phyloP scores from a whole-genome alignment of 495 filamentous ascomycete species.

The Penicillium crystallinum region DNA sequence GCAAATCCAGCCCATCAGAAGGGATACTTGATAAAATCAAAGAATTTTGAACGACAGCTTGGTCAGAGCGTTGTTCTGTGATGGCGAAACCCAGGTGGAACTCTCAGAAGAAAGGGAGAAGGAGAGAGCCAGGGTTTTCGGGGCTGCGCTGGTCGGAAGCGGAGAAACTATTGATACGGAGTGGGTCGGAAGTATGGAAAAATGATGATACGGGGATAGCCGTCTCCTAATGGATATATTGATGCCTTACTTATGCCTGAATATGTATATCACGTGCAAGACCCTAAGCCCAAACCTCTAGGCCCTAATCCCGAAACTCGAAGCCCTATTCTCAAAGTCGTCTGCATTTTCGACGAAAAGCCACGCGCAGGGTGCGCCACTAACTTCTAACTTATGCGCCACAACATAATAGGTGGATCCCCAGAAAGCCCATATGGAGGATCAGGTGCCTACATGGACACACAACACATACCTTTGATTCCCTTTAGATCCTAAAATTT shows the following conservation, averaged over 20 bases:
- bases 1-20: neutral
- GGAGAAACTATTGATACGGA: too few relatives aligned
- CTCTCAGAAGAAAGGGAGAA: neutral
- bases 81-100: neutral
- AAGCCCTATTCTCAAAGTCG: neutral
- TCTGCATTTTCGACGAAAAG: too few relatives aligned
- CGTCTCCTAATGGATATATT: neutral
- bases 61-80: neutral
- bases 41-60: neutral
- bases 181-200: neutral
- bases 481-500: too few relatives aligned
- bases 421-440: too few relatives aligned
- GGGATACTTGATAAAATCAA: too few relatives aligned
- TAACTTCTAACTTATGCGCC: too few relatives aligned
- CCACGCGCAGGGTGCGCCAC: too few relatives aligned
- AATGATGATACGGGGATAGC: neutral
- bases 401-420: too few relatives aligned
- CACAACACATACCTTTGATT: too few relatives aligned
- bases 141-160: neutral
- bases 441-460: too few relatives aligned
- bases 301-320: neutral
- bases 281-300: neutral
- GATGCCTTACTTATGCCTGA: neutral
- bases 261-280: neutral
- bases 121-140: constrained; percentile 2